Conservation (phyloP, 148 eudicot species). For the Amaranthus hypochondriacus region DNA sequence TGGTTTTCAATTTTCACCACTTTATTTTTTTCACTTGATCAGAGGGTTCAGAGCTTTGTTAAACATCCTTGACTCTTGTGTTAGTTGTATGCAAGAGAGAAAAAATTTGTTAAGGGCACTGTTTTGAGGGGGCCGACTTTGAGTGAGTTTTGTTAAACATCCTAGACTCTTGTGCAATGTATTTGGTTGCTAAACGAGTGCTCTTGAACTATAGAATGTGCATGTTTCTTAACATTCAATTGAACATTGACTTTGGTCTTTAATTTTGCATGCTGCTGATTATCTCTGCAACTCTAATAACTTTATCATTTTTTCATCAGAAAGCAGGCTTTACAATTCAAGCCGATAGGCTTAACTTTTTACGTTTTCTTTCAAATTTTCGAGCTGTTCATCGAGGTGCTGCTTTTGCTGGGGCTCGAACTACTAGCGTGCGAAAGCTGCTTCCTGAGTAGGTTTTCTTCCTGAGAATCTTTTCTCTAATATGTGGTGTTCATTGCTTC, state of each 20-base stretch:
- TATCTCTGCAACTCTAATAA: not conserved
- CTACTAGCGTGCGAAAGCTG: constrained; percentile 95
- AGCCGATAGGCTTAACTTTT: constrained; percentile 84
- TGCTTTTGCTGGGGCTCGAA: constrained; percentile 88
- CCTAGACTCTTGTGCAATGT: not conserved
- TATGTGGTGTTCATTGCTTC: not conserved
- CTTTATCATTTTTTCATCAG: constrained; percentile 31
- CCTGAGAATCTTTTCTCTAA: not conserved
- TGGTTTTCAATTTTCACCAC: no score
- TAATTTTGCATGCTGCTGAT: not conserved
- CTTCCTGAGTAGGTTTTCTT: constrained; percentile 73
- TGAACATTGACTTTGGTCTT: not conserved
- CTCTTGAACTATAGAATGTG: not conserved
- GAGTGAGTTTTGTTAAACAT: not conserved
- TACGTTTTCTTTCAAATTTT: constrained; percentile 84
- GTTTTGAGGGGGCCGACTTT: not conserved
- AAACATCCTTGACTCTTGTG: no score
- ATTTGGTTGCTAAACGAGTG: not conserved
- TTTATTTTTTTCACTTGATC: no score
- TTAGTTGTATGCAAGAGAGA: no score
- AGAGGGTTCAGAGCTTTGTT: no score
- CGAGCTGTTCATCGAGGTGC: constrained; percentile 96
- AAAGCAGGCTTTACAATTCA: constrained; percentile 87
- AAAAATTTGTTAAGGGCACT: no score
- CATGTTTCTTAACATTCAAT: not conserved